phyloP scores from a whole-genome alignment of 345 rosid species.

The Eucalyptus rudis region DNA sequence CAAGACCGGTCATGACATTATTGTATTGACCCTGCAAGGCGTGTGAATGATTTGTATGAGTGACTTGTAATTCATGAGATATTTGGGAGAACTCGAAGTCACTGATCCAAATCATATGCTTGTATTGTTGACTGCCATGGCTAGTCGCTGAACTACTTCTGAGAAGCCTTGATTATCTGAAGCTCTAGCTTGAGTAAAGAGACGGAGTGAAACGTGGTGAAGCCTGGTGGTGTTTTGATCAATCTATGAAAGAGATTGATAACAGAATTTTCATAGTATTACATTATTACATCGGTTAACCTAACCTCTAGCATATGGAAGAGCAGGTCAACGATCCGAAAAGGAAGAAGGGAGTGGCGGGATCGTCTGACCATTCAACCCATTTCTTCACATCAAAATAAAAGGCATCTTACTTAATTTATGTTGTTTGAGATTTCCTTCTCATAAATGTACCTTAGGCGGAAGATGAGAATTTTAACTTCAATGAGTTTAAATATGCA shows the following conservation, averaged over 20 bases:
- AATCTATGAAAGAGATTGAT: background rate
- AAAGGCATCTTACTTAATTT: background rate
- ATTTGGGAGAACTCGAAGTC: background rate
- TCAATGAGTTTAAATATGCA: background rate
- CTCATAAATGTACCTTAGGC: background rate
- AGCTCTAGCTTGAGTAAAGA: background rate
- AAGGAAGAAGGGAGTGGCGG: background rate
- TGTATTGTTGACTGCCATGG: background rate
- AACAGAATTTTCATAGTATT: background rate
- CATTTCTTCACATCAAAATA: background rate
- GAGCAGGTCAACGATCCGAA: background rate
- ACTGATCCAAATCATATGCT: background rate
- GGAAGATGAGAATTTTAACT: background rate
- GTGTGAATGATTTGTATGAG: background rate
- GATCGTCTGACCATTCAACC: background rate
- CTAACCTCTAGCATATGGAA: background rate
- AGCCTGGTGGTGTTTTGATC: background rate
- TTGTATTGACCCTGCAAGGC: constrained; percentile 19
- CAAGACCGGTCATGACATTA: constrained; percentile 15
- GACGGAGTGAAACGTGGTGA: background rate
- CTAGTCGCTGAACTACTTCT: background rate
- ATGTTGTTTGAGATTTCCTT: background rate
- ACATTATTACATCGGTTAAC: background rate
- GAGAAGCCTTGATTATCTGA: background rate
- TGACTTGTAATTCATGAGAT: background rate